Conservation (phyloP, 73 alveolate species). For the Paraurostyla sp. region DNA sequence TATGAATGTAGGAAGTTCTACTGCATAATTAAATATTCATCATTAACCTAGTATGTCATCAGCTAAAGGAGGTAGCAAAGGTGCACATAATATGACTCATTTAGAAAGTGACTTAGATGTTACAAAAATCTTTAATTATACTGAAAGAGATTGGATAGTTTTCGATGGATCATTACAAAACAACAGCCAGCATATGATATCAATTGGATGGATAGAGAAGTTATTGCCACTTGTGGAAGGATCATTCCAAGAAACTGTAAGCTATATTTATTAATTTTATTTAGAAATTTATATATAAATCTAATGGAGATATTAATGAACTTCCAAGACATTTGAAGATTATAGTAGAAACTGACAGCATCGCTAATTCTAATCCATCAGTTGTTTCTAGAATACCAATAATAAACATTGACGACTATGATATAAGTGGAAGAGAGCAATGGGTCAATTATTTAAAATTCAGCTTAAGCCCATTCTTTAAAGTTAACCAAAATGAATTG, state of each 20-base stretch:
- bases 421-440: neutral
- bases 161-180: neutral
- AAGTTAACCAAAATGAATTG: neutral
- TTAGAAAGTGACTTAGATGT: neutral
- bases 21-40: neutral
- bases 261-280: neutral
- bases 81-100: neutral
- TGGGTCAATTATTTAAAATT: neutral
- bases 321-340: slow-evolving; percentile 18
- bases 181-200: neutral
- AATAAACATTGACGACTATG: neutral
- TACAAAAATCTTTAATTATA: neutral
- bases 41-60: slow-evolving; percentile 7
- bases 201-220: slow-evolving; percentile 16
- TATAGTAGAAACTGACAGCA: neutral
- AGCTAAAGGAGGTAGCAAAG: slow-evolving; percentile 28
- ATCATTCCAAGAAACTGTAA: slow-evolving; percentile 24
- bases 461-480: slow-evolving; percentile 12
- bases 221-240: slow-evolving; percentile 20
- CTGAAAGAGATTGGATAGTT: slow-evolving; percentile 12
- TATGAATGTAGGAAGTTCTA: neutral
- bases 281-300: slow-evolving; percentile 17
- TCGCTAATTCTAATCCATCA: slow-evolving; percentile 17
- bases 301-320: slow-evolving; percentile 18
- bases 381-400: slow-evolving; percentile 6